Base-by-base conservation (phyloP, 2,329 filamentous ascomycete species). In the Teratosphaeria epicoccoides region DNA sequence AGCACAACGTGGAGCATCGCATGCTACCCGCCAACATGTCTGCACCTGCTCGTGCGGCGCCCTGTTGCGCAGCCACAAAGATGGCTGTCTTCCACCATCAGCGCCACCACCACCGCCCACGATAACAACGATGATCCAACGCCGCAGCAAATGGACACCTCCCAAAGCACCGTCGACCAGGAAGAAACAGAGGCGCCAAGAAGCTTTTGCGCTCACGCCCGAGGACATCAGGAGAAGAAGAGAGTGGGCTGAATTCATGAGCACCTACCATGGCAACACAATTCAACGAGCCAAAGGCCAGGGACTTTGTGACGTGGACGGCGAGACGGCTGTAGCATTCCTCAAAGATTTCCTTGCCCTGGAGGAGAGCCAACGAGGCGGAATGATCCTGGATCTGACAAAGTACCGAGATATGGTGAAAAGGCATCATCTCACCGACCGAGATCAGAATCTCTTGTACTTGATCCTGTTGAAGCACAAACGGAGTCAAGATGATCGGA, bases 81-180 rank as follows among this genome's bases (percentile, higher is more conserved):
- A n/a, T 6, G 3, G 44, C 44, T 4, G 7, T 46, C 20, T 17
- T 12, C 44, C 12, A 12, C 43, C 22, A n/a, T n/a, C n/a, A n/a
- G n/a, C n/a, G n/a, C 14, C 44, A 24, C 44, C 22, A 24, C 43
- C 17, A 44, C 4, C 20, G 43, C 25, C 44, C 4, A 17, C 44
- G 25, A 28, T 11, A 23, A 25, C 23, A 14, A 14, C 44, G 44
- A 24, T 17, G 12, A 24, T 10, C 11, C 23, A 24, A 14, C 44
- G 22, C 44, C 44, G 44, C 44, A 24, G 20, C 4, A 24, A 23
- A 23, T 17, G 10, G 10, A 10, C n/a, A 10, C 25, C 43, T 14
- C 22, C 22, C 23, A 28, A 14, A 28, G 53, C 56, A 20, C 57
- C 58, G 10, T 43, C 55, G 29, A 55, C 55, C 23, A 14, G 24